Base-by-base conservation (phyloP, 352 stramenopile species). In the Globisporangium nodosum region DNA sequence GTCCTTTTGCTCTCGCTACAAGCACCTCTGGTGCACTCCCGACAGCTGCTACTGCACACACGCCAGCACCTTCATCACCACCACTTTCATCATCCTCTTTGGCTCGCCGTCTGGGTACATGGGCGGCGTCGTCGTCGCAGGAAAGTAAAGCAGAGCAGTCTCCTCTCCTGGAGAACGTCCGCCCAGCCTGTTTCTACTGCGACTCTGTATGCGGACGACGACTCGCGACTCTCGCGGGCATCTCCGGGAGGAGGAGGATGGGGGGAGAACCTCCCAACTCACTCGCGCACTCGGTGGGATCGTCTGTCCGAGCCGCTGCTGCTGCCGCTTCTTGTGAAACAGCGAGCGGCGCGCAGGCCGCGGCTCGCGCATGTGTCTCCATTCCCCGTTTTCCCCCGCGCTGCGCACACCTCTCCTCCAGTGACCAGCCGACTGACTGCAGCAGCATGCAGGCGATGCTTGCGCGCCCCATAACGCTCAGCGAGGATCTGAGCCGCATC, bases 381-480 rank as follows among this genome's bases (percentile, higher is more conserved):
- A 49, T 49, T 49, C 43, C 21, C 43, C 16, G 20, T 27, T 63
- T 53, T 52, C 40, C 50, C 48, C 16, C 20, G 45, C 39, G 49
- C 24, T 13, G 27, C 57, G 24, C 52, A 57, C 31, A n/a, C 52
- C 40, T 15, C 13, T 48, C 21, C 56, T 40, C 37, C 7, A n/a
- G n/a, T n/a, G n/a, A n/a, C n/a, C n/a, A n/a, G n/a, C n/a, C n/a
- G n/a, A n/a, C n/a, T n/a, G n/a, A n/a, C n/a, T n/a, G n/a, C n/a
- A n/a, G n/a, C 31, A 31, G 16, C 18, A 63, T 63, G 57, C 57
- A 63, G 39, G 21, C 56, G 31, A 58, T 63, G 43, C 43, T 49
- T 4, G 5, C 43, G 20, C 16, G 18, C 43, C 4, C 43, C 18
- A 13, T 49, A 18, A 12, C 35, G 8, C 8, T 40, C 35, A 7